Evolutionary conservation across 2,329 filamentous ascomycete genomes (phyloP).

Genomic region (Hymenoscyphus occultus): DNA sequence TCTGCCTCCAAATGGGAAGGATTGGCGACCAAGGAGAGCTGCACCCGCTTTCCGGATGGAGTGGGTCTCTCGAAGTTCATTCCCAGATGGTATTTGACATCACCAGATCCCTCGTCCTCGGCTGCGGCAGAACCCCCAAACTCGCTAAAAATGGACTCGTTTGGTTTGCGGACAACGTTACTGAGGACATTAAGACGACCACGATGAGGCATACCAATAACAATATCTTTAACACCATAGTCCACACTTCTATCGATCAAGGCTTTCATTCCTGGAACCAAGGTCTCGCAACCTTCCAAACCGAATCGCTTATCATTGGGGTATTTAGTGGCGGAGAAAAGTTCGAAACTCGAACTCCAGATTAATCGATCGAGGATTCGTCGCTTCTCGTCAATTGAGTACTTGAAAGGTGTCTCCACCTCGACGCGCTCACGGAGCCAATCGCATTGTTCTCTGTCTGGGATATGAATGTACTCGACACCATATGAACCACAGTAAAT

Average conservation of each 20-base stretch:
- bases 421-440: conserved; percentile 96
- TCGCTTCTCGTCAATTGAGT: conserved; percentile 97
- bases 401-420: conserved; percentile 92
- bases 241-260: conserved; percentile 97
- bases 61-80: conserved; percentile 99
- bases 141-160: conserved; percentile 99
- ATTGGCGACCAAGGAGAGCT: conserved; percentile 96
- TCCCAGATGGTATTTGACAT: conserved; percentile 98
- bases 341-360: conserved; percentile 97
- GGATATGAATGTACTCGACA: conserved; percentile 98
- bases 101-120: conserved; percentile 92
- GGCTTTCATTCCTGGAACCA: conserved; percentile 99
- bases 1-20: conserved; percentile 97
- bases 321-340: conserved; percentile 94
- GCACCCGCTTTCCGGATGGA: conserved; percentile 97
- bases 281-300: conserved; percentile 92
- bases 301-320: conserved; percentile 99
- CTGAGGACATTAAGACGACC: conserved; percentile 95
- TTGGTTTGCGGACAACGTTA: conserved; percentile 98
- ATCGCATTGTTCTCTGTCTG: conserved; percentile 95
- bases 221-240: conserved; percentile 97
- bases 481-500: conserved; percentile 98
- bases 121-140: conserved; percentile 86
- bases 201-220: conserved; percentile 99
- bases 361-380: conserved; percentile 95